Evolutionary conservation across 768 basidiomycete genomes (phyloP).

Genomic region (Hericium alpestre): DNA sequence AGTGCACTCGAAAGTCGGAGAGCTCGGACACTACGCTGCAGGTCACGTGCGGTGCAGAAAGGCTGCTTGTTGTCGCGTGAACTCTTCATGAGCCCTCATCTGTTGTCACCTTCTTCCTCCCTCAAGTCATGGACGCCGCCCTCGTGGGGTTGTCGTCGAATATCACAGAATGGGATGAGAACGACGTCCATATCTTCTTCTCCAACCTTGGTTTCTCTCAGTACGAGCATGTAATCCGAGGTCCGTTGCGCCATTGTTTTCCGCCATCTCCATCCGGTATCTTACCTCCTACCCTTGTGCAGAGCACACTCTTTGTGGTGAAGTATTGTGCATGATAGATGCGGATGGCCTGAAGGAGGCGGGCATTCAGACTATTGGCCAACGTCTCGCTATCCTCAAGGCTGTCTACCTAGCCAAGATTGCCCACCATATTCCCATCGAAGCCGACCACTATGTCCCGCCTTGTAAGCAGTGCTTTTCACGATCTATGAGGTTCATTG

Average conservation of each 20-base stretch:
- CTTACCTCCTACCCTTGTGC: neutral
- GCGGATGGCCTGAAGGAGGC: slow-evolving; percentile 77
- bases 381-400: slow-evolving; percentile 84
- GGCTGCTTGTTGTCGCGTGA: neutral
- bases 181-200: slow-evolving; percentile 74
- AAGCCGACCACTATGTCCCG: slow-evolving; percentile 77
- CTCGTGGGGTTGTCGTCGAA: slow-evolving; percentile 17
- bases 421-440: slow-evolving; percentile 71
- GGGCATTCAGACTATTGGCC: slow-evolving; percentile 84
- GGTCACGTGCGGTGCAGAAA: neutral
- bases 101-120: neutral
- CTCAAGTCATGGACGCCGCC: slow-evolving; percentile 20
- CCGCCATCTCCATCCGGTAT: slow-evolving; percentile 3
- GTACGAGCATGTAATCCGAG: slow-evolving; percentile 75
- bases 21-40: slow-evolving; percentile 1
- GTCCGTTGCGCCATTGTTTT: slow-evolving; percentile 30
- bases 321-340: slow-evolving; percentile 76
- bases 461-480: slow-evolving; percentile 50
- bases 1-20: neutral
- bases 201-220: slow-evolving; percentile 70
- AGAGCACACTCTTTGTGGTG: slow-evolving; percentile 92
- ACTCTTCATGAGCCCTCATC: neutral
- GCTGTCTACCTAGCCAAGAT: slow-evolving; percentile 86
- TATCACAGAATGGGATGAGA: slow-evolving; percentile 60
- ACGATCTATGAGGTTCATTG: no score